phyloP scores from a whole-genome alignment of 2,329 filamentous ascomycete genomes.

The Trichoderma lentiforme region DNA sequence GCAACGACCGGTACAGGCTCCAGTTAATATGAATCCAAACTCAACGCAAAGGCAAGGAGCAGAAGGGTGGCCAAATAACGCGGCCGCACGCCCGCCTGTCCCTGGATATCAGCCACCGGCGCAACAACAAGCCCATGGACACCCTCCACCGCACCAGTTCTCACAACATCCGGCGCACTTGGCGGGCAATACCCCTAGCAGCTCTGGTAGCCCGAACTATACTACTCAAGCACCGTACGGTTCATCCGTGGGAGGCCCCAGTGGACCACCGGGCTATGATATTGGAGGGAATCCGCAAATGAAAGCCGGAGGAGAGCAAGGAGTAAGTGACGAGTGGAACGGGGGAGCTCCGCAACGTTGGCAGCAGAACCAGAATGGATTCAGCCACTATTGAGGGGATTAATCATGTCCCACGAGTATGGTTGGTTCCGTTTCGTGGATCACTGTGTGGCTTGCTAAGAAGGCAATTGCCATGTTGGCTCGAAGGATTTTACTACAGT shows the following conservation, averaged over 20 bases:
- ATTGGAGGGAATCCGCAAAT: background rate
- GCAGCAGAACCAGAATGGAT: conserved; percentile 6
- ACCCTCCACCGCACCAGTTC: background rate
- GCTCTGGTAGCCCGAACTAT: background rate
- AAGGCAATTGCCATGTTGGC: background rate
- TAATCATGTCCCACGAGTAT: background rate
- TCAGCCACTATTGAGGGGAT: background rate
- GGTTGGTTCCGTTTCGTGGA: background rate
- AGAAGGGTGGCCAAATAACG: background rate
- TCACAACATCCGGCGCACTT: background rate
- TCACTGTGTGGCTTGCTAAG: background rate
- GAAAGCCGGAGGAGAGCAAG: background rate
- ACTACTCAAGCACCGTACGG: background rate
- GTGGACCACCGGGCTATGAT: background rate
- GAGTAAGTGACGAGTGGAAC: background rate
- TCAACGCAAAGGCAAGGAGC: background rate
- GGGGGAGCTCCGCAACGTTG: background rate
- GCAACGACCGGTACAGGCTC: background rate
- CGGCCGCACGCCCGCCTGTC: background rate
- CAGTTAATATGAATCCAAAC: conserved; percentile 2
- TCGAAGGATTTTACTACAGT: background rate
- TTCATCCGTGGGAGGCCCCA: background rate
- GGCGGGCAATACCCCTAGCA: background rate
- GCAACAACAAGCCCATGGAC: background rate
- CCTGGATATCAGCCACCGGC: background rate